Percentiles rank a stretch among this genome's conserved stretches.
These are phyloP conservation scores for Podospora pseudocomata DNA, from an alignment of 495 filamentous ascomycete genomes.

Conservation along the genomic window DNA sequence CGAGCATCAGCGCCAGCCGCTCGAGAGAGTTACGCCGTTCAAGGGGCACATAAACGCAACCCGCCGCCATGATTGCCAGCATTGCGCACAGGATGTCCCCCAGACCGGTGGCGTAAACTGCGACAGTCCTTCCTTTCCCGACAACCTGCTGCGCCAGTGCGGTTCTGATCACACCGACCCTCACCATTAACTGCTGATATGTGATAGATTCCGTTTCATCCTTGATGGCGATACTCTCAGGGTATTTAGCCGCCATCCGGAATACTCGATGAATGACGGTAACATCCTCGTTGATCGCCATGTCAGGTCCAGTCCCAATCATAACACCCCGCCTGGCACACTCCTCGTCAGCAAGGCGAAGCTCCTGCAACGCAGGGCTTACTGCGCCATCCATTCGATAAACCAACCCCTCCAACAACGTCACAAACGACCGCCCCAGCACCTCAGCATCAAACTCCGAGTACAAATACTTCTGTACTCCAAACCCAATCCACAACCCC, in stretches of 20 bases:
- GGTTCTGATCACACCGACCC: not conserved
- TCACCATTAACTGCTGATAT: not conserved
- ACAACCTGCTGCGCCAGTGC: not conserved
- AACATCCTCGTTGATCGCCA: not conserved
- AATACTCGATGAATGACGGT: not conserved
- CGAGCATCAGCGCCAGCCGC: not conserved
- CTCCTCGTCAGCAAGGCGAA: no score
- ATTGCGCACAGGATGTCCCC: not conserved
- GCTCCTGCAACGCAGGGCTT: not conserved
- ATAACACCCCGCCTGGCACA: not conserved
- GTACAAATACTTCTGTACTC: constrained; percentile 22
- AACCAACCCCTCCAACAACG: constrained; percentile 6
- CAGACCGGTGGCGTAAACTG: not conserved
- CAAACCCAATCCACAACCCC: constrained; percentile 14
- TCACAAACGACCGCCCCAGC: constrained; percentile 9
- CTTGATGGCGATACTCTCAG: not conserved
- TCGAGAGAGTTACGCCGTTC: not conserved
- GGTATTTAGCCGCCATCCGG: not conserved
- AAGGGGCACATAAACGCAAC: not conserved
- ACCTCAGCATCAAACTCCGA: constrained; percentile 10
- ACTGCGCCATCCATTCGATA: not conserved
- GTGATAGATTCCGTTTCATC: not conserved
- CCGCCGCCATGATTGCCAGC: not conserved
- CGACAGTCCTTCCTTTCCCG: not conserved
- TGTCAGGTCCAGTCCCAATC: not conserved